A percentile compares a stretch with the other conserved stretches of the same genome.
phyloP scores from a whole-genome alignment of 2,329 filamentous ascomycete genomes.

The Amphichorda felina region DNA sequence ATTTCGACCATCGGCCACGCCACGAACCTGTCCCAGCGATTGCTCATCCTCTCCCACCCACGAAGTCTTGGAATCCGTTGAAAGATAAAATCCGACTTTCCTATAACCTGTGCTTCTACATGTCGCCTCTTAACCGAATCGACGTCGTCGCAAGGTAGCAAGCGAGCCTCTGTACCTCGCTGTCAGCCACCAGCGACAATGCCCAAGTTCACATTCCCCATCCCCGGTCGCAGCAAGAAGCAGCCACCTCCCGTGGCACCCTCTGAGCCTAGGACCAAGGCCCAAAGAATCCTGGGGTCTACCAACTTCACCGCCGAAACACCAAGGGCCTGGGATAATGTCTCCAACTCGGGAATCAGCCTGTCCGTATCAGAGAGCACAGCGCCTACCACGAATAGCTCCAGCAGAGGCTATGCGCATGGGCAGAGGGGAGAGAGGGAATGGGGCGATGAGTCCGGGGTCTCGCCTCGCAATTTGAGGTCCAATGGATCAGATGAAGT shows the following conservation, averaged over 20 bases:
- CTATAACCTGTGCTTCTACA: too few species aligned
- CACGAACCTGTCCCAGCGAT: too few species aligned
- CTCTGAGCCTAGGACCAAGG: conserved; percentile 31
- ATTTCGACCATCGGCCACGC: too few species aligned
- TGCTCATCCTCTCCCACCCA: too few species aligned
- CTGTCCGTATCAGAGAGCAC: conserved; percentile 30
- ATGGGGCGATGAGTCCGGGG: conserved; percentile 36
- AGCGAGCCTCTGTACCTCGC: not conserved
- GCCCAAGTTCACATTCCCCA: conserved; percentile 15
- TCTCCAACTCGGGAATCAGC: conserved; percentile 30
- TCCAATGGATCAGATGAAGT: conserved; percentile 9
- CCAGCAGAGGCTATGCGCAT: conserved; percentile 3
- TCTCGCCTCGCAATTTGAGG: conserved; percentile 22
- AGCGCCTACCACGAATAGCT: conserved; percentile 10
- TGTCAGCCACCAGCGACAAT: conserved; percentile 6
- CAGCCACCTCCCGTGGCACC: conserved; percentile 13
- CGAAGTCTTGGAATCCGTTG: too few species aligned
- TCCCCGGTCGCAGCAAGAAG: conserved; percentile 34
- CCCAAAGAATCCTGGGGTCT: conserved; percentile 36
- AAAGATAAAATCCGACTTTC: too few species aligned
- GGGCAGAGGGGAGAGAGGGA: conserved; percentile 8
- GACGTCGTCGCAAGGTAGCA: not conserved
- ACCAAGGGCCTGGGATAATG: conserved; percentile 26
- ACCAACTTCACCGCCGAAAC: conserved; percentile 29
- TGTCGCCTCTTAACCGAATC: too few species aligned